Evolutionary conservation across 805 yeast species (phyloP), one percentile per base, ranked within the genome.

Genomic region (Candida qinlingensis): DNA sequence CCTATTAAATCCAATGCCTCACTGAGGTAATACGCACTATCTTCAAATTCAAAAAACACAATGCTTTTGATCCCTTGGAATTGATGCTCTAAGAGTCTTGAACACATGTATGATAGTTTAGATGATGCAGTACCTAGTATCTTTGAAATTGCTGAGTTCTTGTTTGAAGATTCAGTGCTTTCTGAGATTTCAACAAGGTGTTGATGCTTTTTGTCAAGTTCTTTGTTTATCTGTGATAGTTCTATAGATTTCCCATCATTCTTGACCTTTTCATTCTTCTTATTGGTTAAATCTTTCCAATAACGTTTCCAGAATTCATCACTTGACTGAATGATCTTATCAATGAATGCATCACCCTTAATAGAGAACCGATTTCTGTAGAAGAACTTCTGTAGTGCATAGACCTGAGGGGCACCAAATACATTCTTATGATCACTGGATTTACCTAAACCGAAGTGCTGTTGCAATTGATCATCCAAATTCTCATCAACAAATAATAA

Each of bases 31-130:
- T 79, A 83, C 0, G 89, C 90, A 42, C 80, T 74, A 53, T 84
- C 88, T 59, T 82, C 87, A 62, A 79, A 81, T 53, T 84, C 89
- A 59, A 79, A 85, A 59, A 84, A 84, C 0, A 84, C 80, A 29
- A 84, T 69, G 12, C 84, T 75, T 60, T 84, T 80, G 45, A 77
- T 59, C 4, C 71, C 69, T 7, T 60, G 47, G 8, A 54, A 49
- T 51, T 79, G 79, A 56, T 83, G 77, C 44, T 80, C 83, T 29
- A 80, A 58, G 7, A 83, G 55, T 50, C 79, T 68, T 12, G 83
- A 68, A 0, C 79, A 71, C 49, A 84, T 63, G 52, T 84, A 84
- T 5, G 87, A 77, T 12, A 84, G 62, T 55, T 85, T 85, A 0
- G 82, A 66, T 0, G 89, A 83, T 0, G 82, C 76, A 0, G 87